Percentiles rank a stretch among this genome's conserved stretches.
Evolutionary conservation across 2,329 filamentous ascomycete species (phyloP).

Genomic region (Diaporthe ilicicola): DNA sequence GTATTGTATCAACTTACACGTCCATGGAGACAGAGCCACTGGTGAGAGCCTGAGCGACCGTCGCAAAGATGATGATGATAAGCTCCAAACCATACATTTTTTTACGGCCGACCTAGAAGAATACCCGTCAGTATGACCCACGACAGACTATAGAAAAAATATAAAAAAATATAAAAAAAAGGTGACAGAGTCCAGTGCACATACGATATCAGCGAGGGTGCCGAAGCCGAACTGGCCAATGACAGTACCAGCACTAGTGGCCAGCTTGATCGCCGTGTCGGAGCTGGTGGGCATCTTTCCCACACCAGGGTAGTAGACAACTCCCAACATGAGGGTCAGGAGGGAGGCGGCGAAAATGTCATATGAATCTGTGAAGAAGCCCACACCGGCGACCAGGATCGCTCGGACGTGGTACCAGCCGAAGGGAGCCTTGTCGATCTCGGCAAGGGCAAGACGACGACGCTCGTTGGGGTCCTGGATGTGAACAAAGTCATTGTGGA

Average conservation of each 20-base stretch:
- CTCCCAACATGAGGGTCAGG: conserved; percentile 78
- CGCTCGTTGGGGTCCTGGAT: conserved; percentile 79
- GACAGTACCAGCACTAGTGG: conserved; percentile 84
- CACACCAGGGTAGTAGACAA: conserved; percentile 73
- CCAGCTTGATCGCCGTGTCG: conserved; percentile 86
- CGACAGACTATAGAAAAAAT: too few relatives aligned
- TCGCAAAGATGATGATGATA: conserved; percentile 82
- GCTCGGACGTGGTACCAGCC: conserved; percentile 87
- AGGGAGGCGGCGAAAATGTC: conserved; percentile 82
- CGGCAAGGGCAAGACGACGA: conserved; percentile 78
- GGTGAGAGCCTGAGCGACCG: conserved; percentile 74
- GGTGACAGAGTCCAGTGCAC: not conserved
- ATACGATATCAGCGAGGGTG: conserved; percentile 70
- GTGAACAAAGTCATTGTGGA: conserved; percentile 75
- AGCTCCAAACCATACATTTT: conserved; percentile 77
- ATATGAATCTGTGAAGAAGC: conserved; percentile 84
- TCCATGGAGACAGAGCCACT: conserved; percentile 70
- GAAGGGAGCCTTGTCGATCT: conserved; percentile 83
- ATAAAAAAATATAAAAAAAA: too few relatives aligned
- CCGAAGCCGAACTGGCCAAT: conserved; percentile 85
- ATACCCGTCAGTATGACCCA: not conserved
- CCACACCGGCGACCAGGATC: conserved; percentile 80
- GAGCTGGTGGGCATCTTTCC: conserved; percentile 71
- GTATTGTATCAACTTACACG: conserved; percentile 42
- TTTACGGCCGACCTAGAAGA: conserved; percentile 52